Evolutionary conservation across 2,329 filamentous ascomycete genomes (phyloP).

Genomic region (Beauveria brongniartii): DNA sequence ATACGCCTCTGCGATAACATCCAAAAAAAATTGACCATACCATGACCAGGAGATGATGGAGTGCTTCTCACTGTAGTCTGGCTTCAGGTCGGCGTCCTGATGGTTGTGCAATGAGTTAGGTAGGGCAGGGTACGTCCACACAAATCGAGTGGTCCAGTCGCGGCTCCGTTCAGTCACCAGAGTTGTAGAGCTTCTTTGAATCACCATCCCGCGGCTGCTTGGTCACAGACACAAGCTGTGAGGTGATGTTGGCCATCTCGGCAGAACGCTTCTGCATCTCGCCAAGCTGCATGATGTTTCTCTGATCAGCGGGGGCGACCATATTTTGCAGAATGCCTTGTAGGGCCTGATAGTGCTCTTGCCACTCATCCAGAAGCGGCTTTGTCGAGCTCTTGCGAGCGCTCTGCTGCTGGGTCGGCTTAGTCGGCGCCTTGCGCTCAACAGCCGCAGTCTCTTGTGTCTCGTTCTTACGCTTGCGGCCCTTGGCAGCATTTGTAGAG

Average conservation of each 20-base stretch:
- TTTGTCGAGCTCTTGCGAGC: conserved; percentile 25
- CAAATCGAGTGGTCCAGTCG: not conserved
- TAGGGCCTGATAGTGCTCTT: conserved; percentile 55
- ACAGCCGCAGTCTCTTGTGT: conserved; percentile 29
- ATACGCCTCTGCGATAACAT: conserved; percentile 2
- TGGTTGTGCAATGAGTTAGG: not conserved
- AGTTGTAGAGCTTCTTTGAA: conserved; percentile 1
- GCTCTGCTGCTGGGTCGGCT: conserved; percentile 28
- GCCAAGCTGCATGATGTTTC: conserved; percentile 45
- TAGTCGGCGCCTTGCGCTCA: conserved; percentile 43
- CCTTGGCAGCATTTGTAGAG: conserved; percentile 30
- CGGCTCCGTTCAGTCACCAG: not conserved
- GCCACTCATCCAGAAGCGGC: conserved; percentile 46
- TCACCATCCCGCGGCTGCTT: not conserved
- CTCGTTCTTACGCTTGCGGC: conserved; percentile 52
- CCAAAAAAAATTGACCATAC: conserved; percentile 3
- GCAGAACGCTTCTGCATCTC: conserved; percentile 42
- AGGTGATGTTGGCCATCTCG: conserved; percentile 43
- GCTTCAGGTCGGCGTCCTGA: conserved; percentile 6
- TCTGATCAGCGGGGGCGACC: conserved; percentile 41
- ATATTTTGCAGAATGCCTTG: conserved; percentile 48
- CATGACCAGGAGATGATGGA: not conserved
- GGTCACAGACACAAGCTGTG: not conserved
- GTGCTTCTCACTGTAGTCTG: not conserved
- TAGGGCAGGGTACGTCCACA: not conserved